Evolutionary conservation across 2,329 filamentous ascomycete genomes (phyloP).

Genomic region (Neopestalotiopsis rosae): DNA sequence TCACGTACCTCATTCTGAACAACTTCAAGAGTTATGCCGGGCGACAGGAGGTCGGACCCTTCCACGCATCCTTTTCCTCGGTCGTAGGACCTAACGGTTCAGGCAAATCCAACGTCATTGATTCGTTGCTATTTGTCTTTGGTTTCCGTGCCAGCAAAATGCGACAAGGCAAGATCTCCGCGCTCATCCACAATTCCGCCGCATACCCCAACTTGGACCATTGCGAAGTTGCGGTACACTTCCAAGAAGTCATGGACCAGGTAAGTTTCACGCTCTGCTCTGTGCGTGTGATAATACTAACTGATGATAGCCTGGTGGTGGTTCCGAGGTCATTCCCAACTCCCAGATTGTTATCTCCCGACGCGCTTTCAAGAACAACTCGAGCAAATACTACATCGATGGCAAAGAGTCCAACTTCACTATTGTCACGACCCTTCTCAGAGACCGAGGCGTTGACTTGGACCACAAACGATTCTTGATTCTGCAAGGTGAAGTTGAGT

Average conservation of each 20-base stretch:
- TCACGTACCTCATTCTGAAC: conserved; percentile 87
- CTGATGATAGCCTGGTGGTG: conserved; percentile 65
- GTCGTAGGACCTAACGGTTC: conserved; percentile 98
- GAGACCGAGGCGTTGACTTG: conserved; percentile 88
- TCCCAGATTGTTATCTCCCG: conserved; percentile 88
- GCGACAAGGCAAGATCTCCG: conserved; percentile 97
- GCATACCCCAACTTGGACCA: conserved; percentile 82
- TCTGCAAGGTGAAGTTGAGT: conserved; percentile 96
- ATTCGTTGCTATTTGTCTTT: conserved; percentile 97
- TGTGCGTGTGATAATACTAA: conserved; percentile 23
- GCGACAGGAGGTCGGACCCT: conserved; percentile 91
- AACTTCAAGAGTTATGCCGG: conserved; percentile 99
- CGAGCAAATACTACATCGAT: conserved; percentile 98
- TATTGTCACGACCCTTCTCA: conserved; percentile 83
- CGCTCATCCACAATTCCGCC: conserved; percentile 95
- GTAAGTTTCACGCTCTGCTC: conserved; percentile 41
- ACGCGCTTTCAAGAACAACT: conserved; percentile 96
- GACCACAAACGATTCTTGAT: conserved; percentile 99
- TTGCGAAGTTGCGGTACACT: conserved; percentile 96
- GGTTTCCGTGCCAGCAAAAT: conserved; percentile 99
- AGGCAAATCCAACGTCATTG: conserved; percentile 98
- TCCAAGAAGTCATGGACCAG: conserved; percentile 91
- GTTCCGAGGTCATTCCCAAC: conserved; percentile 77
- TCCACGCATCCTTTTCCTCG: conserved; percentile 96
- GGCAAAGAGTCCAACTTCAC: conserved; percentile 90